Percentiles rank a stretch among this genome's conserved stretches.
phyloP scores from a whole-genome alignment of 768 basidiomycete species.

The Hygrocybe coccinea region DNA sequence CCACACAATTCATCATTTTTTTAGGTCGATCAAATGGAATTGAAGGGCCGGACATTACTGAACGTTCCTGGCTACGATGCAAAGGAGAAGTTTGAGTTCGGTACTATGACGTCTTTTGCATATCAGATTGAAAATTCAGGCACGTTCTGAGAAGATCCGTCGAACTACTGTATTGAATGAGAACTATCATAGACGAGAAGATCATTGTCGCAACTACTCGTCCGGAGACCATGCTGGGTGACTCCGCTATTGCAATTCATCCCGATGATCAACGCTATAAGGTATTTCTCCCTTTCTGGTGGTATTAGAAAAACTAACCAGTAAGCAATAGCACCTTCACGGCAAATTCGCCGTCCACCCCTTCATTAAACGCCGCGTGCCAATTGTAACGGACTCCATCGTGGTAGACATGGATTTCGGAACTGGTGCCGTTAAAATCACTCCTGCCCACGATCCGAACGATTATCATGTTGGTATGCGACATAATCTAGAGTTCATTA shows the following conservation, averaged over 20 bases:
- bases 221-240: conserved; percentile 97
- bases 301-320: background rate
- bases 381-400: conserved; percentile 82
- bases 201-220: conserved; percentile 95
- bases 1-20: background rate
- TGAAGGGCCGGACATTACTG: conserved; percentile 78
- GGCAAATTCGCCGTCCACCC: conserved; percentile 90
- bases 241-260: conserved; percentile 95
- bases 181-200: conserved; percentile 60
- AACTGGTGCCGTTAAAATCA: conserved; percentile 98
- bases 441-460: conserved; percentile 95
- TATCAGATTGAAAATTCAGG: conserved; percentile 86
- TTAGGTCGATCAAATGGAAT: conserved; percentile 88
- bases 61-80: conserved; percentile 90
- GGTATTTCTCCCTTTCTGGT: conserved; percentile 30
- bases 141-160: conserved; percentile 25
- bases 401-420: conserved; percentile 95
- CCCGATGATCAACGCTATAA: conserved; percentile 88
- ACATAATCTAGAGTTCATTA: conserved; percentile 88
- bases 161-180: background rate
- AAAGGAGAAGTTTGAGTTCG: conserved; percentile 97
- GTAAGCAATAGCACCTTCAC: conserved; percentile 65
- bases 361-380: conserved; percentile 79
- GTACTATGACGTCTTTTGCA: conserved; percentile 93
- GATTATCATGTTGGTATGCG: conserved; percentile 92